Evolutionary conservation across 305 asterid genomes (phyloP).

Genomic region (Fraxinus ornus): DNA sequence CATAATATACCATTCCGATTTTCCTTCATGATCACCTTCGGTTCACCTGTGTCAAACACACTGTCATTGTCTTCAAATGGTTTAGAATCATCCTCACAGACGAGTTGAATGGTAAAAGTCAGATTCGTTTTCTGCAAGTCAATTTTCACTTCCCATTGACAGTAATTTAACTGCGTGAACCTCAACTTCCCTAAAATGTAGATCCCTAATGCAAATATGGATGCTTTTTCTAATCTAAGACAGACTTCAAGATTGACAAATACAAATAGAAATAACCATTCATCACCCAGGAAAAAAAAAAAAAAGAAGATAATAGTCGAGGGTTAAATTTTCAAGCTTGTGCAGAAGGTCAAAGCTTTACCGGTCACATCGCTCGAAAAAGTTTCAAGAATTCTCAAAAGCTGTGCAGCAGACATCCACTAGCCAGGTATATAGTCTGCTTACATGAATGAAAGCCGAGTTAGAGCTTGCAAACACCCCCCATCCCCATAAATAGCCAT

Average conservation of each 20-base stretch:
- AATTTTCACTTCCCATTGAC: background rate
- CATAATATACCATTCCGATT: background rate
- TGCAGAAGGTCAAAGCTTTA: slow-evolving; percentile 16
- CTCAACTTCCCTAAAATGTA: background rate
- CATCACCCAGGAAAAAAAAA: background rate
- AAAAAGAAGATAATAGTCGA: background rate
- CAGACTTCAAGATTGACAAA: background rate
- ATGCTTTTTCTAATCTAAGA: background rate
- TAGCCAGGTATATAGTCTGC: slow-evolving; percentile 14
- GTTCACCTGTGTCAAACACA: slow-evolving; percentile 29
- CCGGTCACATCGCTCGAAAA: slow-evolving; percentile 29
- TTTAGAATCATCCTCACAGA: slow-evolving; percentile 16
- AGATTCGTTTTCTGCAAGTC: background rate
- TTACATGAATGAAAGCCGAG: background rate
- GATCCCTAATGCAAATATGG: background rate
- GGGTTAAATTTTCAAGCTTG: background rate
- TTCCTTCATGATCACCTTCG: slow-evolving; percentile 37
- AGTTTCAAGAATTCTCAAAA: slow-evolving; percentile 31
- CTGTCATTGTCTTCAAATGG: slow-evolving; percentile 30
- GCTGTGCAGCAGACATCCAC: slow-evolving; percentile 44
- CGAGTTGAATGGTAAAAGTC: background rate
- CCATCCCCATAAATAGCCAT: background rate
- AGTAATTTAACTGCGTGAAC: background rate
- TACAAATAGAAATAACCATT: background rate
- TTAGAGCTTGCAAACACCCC: background rate